Evolutionary conservation across 2,329 filamentous ascomycete genomes (phyloP), one percentile per base, ranked within the genome.

Genomic region (Dactylellina leptospora): DNA sequence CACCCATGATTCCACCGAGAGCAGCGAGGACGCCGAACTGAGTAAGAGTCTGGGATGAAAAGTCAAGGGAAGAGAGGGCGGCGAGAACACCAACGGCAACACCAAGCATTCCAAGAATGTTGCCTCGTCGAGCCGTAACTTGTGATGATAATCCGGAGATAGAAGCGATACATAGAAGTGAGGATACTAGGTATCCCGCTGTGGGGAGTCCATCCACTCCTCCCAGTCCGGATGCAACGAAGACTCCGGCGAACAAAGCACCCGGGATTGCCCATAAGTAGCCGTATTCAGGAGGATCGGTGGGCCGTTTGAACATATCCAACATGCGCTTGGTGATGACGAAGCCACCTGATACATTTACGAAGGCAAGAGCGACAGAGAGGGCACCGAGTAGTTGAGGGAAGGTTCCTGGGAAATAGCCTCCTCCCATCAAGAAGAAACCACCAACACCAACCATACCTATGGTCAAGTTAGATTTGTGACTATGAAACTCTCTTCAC

Each of bases 311-410:
- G 78, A 93, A 93, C 90, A 93, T 93, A 79, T 96, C 92, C 44
- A 96, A 83, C 92, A 96, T 96, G 74, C 92, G 85, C 81, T 96
- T 96, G 2, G 92, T 96, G 70, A 96, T 91, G 44, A 96, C 90
- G 73, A 96, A 96, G 0, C 92, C 92, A 66, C 92, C 92, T 0
- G 90, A 89, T 1, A 96, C 88, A 75, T 96, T 96, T 74, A 96
- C 90, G 78, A 95, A 96, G 0, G 92, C 92, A 18, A 96, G 82
- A 3, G 95, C 82, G 0, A 96, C 92, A 0, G 91, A 96, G 0
- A 87, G 80, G 1, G 92, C 90, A 60, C 92, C 92, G 33, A 96
- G 86, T 1, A 82, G 80, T 78, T 96, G 91, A 0, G 92, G 92
- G 4, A 96, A 83, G 0, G 91, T 96, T 76, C 88, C 86, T 0